These are phyloP conservation scores for Boletus patriciae DNA, from an alignment of 768 basidiomycete genomes.

Conservation along the genomic window DNA sequence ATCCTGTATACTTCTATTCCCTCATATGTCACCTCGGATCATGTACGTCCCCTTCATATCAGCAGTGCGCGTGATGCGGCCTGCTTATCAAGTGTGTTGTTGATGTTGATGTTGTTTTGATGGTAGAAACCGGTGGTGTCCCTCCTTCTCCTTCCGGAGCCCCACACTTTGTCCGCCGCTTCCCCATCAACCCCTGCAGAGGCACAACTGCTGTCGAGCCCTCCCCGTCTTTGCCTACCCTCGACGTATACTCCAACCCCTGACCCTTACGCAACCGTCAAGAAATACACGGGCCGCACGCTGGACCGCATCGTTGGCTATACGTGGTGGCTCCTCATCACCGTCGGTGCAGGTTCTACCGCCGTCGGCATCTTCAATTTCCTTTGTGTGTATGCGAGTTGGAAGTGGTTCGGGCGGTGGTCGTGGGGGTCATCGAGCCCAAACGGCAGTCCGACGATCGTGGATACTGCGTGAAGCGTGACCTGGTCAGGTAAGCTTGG, in stretches of 20 bases:
- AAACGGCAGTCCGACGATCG: conserved; percentile 1
- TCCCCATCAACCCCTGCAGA: conserved; percentile 19
- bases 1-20: conserved; percentile 78
- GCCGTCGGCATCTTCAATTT: conserved; percentile 73
- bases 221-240: conserved; percentile 53
- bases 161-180: conserved; percentile 25
- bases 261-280: conserved; percentile 53
- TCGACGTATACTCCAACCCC: conserved; percentile 49
- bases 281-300: conserved; percentile 61
- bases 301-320: conserved; percentile 78
- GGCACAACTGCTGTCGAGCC: conserved; percentile 22
- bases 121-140: conserved; percentile 83
- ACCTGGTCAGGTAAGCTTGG: neutral
- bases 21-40: conserved; percentile 87
- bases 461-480: conserved; percentile 17
- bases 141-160: conserved; percentile 61
- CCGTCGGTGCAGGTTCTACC: conserved; percentile 76
- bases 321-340: conserved; percentile 72
- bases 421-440: conserved; percentile 15
- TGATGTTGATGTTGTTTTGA: neutral
- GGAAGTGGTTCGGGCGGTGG: conserved; percentile 55
- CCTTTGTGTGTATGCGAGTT: conserved; percentile 62
- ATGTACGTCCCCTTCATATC: conserved; percentile 49
- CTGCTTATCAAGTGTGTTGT: neutral
- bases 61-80: neutral